These are phyloP conservation scores for Zelopaecilomyces penicillatus DNA, from an alignment of 2,329 filamentous ascomycete species.

Conservation along the genomic window DNA sequence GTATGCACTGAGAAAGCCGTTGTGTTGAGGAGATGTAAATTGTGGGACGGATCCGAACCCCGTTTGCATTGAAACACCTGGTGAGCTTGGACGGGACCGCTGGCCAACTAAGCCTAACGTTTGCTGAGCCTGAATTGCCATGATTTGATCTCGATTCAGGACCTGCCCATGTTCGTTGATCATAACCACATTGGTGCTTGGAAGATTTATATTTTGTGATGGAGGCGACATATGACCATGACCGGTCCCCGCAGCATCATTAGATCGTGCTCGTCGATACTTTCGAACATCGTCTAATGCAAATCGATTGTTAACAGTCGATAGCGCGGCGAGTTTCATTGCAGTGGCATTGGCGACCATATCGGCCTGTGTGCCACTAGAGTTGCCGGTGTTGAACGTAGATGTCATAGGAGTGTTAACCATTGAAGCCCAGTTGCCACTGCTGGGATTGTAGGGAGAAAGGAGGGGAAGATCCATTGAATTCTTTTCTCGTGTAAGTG, in stretches of 20 bases:
- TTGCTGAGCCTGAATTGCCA: slow-evolving; percentile 66
- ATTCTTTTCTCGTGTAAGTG: slow-evolving; percentile 60
- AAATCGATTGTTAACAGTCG: slow-evolving; percentile 96
- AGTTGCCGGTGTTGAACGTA: slow-evolving; percentile 58
- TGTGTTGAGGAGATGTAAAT: slow-evolving; percentile 85
- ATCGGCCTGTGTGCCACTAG: slow-evolving; percentile 66
- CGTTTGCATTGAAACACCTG: slow-evolving; percentile 72
- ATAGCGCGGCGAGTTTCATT: slow-evolving; percentile 95
- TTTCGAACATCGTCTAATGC: slow-evolving; percentile 95
- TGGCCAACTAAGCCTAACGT: slow-evolving; percentile 54
- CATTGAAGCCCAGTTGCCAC: slow-evolving; percentile 97
- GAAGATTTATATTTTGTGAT: slow-evolving; percentile 52
- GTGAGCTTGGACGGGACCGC: slow-evolving; percentile 82
- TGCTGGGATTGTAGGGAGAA: slow-evolving; percentile 71
- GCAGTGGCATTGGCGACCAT: slow-evolving; percentile 98
- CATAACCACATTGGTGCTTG: slow-evolving; percentile 77
- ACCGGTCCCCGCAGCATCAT: slow-evolving; percentile 60
- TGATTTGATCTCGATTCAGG: slow-evolving; percentile 74
- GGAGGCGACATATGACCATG: slow-evolving; percentile 61
- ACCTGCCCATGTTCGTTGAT: slow-evolving; percentile 90
- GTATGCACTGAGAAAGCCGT: slow-evolving; percentile 87
- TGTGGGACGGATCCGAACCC: slow-evolving; percentile 54
- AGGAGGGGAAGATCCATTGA: slow-evolving; percentile 69
- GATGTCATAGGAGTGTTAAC: slow-evolving; percentile 93
- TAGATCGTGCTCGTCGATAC: slow-evolving; percentile 84